phyloP scores from a whole-genome alignment of 306 rosid genomes.

The Dryas octopetala region DNA sequence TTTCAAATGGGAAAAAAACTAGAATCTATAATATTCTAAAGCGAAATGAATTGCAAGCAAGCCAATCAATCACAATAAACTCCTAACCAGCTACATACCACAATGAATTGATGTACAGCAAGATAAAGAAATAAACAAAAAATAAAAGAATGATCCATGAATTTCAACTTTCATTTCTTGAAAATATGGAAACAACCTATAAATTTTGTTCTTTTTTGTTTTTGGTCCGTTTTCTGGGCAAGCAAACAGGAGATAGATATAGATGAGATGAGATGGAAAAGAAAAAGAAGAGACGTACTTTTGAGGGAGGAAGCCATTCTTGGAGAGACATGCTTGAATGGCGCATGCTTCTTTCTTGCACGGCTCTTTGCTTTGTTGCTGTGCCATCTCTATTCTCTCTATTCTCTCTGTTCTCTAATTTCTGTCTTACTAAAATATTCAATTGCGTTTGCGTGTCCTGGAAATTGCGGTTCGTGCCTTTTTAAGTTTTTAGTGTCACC shows the following conservation, averaged over 20 bases:
- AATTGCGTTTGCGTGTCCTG: no score
- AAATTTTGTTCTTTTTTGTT: not conserved
- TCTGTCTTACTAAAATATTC: no score
- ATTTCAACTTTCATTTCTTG: not conserved
- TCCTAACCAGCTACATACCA: not conserved
- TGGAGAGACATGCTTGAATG: conserved; percentile 92
- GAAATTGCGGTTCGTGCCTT: no score
- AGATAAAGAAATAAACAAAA: not conserved
- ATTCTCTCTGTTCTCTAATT: not conserved
- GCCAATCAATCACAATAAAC: not conserved
- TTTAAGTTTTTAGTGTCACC: no score
- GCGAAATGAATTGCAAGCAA: not conserved
- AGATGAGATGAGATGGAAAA: not conserved
- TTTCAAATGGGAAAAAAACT: not conserved
- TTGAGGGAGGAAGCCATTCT: conserved; percentile 69
- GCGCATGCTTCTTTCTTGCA: conserved; percentile 96
- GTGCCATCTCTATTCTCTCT: conserved; percentile 43
- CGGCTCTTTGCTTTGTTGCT: conserved; percentile 66
- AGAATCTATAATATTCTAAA: not conserved
- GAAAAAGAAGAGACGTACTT: conserved; percentile 33
- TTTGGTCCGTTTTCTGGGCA: not conserved
- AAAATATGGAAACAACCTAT: not conserved
- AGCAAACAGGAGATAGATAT: conserved; percentile 6
- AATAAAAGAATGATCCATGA: not conserved
- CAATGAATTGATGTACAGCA: no score